Percentiles rank a stretch among this genome's conserved stretches.
phyloP scores from a whole-genome alignment of 2,329 filamentous ascomycete genomes.

The Colletotrichum camelliae region DNA sequence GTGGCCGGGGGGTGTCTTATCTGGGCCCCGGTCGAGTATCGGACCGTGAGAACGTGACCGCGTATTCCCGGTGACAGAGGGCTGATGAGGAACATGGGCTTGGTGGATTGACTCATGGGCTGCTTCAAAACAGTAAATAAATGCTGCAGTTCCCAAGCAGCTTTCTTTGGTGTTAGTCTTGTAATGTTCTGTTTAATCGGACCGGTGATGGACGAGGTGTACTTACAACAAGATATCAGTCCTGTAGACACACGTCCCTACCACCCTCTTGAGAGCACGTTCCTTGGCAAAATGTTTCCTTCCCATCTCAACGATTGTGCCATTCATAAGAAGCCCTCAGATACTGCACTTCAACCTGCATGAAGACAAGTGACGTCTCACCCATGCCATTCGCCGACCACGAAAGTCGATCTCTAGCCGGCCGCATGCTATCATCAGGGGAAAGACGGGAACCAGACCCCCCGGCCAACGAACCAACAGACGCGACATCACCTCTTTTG shows the following conservation, averaged over 20 bases:
- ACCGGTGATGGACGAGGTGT: rapidly evolving
- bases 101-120: neutral
- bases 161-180: neutral
- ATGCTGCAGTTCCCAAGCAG: rapidly evolving
- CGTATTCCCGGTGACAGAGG: neutral
- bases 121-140: rapidly evolving
- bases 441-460: neutral
- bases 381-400: neutral
- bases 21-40: neutral
- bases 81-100: neutral
- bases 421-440: neutral
- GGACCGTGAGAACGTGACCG: neutral
- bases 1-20: neutral
- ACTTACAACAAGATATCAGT: neutral
- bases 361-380: neutral
- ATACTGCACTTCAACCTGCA: neutral
- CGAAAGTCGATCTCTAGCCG: neutral
- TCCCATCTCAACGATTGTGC: neutral
- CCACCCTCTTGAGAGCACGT: neutral
- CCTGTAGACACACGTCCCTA: neutral
- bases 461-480: neutral
- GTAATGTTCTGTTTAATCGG: neutral
- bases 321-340: neutral
- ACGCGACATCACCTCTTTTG: neutral
- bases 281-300: neutral